phyloP scores from a whole-genome alignment of 345 rosid species.

The Acer yangbiense region DNA sequence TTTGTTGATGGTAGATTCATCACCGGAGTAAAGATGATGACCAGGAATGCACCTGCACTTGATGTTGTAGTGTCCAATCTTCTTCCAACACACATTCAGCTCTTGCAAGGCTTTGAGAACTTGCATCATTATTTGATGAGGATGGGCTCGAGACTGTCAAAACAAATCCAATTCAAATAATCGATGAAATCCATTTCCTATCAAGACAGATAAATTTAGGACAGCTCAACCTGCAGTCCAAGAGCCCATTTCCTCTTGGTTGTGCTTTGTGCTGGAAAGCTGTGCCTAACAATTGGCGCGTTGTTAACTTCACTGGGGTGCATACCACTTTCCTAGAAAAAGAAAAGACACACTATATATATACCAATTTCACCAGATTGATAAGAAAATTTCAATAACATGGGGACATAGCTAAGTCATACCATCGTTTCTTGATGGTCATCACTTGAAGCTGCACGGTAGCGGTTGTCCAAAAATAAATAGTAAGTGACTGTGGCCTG shows the following conservation, averaged over 20 bases:
- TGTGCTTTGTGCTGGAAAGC: constrained; percentile 62
- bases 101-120: constrained; percentile 85
- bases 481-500: constrained; percentile 96
- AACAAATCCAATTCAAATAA: constrained; percentile 13
- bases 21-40: constrained; percentile 64
- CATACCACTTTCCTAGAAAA: constrained; percentile 62
- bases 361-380: neutral
- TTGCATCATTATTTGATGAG: constrained; percentile 85
- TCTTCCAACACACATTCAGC: constrained; percentile 90
- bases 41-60: constrained; percentile 76
- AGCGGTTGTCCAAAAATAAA: constrained; percentile 73
- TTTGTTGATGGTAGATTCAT: constrained; percentile 58
- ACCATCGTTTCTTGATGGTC: constrained; percentile 75
- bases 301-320: constrained; percentile 58
- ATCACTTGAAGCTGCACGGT: constrained; percentile 62
- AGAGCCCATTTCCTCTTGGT: constrained; percentile 88
- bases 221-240: constrained; percentile 76
- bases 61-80: constrained; percentile 93
- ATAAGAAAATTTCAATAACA: neutral
- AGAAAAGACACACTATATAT: neutral
- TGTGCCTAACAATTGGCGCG: constrained; percentile 54
- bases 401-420: constrained; percentile 16
- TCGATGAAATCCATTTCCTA: neutral
- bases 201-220: too few species aligned
- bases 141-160: constrained; percentile 80